A percentile compares a stretch with the other conserved stretches of the same genome.
These are phyloP conservation scores for Piromyces sp. DNA, from an alignment of 192 early-diverging fungal species.

Conservation along the genomic window DNA sequence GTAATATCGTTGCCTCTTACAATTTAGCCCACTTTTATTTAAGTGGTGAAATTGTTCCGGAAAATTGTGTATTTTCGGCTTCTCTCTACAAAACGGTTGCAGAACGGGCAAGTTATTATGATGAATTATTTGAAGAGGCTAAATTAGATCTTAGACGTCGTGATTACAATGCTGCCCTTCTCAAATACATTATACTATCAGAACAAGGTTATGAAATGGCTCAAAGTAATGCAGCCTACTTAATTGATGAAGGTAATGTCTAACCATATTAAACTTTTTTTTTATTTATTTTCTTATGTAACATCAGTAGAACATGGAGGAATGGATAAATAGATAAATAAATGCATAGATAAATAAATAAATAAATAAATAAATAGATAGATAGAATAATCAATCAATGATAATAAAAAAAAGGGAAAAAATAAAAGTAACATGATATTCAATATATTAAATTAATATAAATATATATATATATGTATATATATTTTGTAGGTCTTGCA, in stretches of 20 bases:
- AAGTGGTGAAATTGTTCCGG: not conserved
- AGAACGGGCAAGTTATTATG: slow-evolving; percentile 73
- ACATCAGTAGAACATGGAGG: too few species aligned
- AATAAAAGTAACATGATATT: too few species aligned
- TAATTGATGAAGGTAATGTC: slow-evolving; percentile 63
- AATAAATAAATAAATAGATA: too few species aligned
- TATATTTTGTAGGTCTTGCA: not conserved
- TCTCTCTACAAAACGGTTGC: slow-evolving; percentile 50
- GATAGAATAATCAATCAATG: too few species aligned
- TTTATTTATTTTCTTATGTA: too few species aligned
- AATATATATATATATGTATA: too few species aligned
- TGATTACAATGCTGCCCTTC: slow-evolving; percentile 47
- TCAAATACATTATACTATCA: slow-evolving; percentile 65
- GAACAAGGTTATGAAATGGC: slow-evolving; percentile 77
- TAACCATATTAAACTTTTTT: too few species aligned
- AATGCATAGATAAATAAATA: too few species aligned
- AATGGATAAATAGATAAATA: too few species aligned
- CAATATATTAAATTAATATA: too few species aligned
- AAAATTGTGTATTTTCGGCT: slow-evolving; percentile 18
- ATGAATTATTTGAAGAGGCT: slow-evolving; percentile 43
- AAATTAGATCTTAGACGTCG: slow-evolving; percentile 21
- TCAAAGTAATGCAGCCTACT: slow-evolving; percentile 77
- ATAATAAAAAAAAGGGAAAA: too few species aligned
- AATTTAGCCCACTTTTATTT: not conserved
- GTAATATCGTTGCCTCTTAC: not conserved